These are phyloP conservation scores for Strobilomyces echinocephalus DNA, from an alignment of 768 basidiomycete genomes.

Conservation along the genomic window DNA sequence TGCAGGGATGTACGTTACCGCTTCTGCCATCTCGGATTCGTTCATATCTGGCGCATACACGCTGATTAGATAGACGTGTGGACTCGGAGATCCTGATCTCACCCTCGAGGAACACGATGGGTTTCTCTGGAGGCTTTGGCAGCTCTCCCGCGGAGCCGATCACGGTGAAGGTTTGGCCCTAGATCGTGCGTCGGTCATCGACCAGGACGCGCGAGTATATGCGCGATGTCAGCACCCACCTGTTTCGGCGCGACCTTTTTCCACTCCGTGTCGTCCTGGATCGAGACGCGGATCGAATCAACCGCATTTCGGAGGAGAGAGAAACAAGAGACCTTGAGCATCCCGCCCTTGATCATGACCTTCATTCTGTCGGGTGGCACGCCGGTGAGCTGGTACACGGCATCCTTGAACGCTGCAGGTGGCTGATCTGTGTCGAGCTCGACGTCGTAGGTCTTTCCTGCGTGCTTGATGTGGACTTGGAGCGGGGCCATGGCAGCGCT, in stretches of 20 bases:
- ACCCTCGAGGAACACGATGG: constrained; percentile 85
- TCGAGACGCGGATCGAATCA: background rate
- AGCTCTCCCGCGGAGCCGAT: constrained; percentile 92
- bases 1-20: constrained; percentile 43
- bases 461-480: constrained; percentile 83
- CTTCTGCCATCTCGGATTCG: constrained; percentile 73
- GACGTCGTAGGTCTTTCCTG: constrained; percentile 72
- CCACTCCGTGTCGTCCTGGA: constrained; percentile 83
- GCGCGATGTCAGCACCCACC: constrained; percentile 38
- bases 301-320: background rate
- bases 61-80: constrained; percentile 13
- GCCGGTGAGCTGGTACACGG: constrained; percentile 75
- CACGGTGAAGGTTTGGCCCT: constrained; percentile 90
- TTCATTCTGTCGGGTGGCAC: constrained; percentile 93
- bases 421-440: constrained; percentile 69
- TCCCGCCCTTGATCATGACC: constrained; percentile 90
- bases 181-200: constrained; percentile 1
- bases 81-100: constrained; percentile 4
- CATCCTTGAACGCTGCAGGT: constrained; percentile 73
- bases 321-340: constrained; percentile 66
- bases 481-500: constrained; percentile 53
- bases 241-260: constrained; percentile 78
- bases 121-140: constrained; percentile 79
- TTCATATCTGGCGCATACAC: constrained; percentile 64
- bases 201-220: constrained; percentile 1